These are phyloP conservation scores for Fraxinus albicans DNA, from an alignment of 305 asterid species.

Conservation along the genomic window DNA sequence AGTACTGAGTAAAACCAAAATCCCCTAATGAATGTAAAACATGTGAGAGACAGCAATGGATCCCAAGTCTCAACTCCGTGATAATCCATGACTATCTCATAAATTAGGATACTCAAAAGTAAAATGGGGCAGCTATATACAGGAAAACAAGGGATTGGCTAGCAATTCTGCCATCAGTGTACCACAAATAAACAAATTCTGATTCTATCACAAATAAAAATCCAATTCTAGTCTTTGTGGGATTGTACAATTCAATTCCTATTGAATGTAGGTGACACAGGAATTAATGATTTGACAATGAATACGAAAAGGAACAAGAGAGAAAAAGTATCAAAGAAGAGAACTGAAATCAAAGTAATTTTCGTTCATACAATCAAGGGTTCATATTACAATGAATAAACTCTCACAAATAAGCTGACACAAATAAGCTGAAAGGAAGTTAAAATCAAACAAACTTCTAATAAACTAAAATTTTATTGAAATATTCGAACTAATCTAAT, in stretches of 20 bases:
- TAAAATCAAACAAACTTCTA: not conserved
- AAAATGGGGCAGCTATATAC: not conserved
- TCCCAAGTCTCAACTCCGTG: not conserved
- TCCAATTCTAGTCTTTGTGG: not conserved
- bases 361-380: not conserved
- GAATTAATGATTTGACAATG: not conserved
- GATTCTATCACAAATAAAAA: not conserved
- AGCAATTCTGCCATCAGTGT: not conserved
- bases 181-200: not conserved
- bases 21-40: not conserved
- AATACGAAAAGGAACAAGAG: not conserved
- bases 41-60: not conserved
- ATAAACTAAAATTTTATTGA: not conserved
- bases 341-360: not conserved
- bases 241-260: not conserved
- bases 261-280: not conserved
- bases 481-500: not conserved
- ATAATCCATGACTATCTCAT: not conserved
- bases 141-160: not conserved
- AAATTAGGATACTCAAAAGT: not conserved
- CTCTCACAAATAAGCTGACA: not conserved
- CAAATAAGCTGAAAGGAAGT: no score
- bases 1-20: not conserved
- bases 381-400: not conserved
- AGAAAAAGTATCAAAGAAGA: not conserved